A percentile compares a stretch with the other conserved stretches of the same genome.
phyloP scores from a whole-genome alignment of 176 grass and related monocot genomes.

The Aegilops tauschii region DNA sequence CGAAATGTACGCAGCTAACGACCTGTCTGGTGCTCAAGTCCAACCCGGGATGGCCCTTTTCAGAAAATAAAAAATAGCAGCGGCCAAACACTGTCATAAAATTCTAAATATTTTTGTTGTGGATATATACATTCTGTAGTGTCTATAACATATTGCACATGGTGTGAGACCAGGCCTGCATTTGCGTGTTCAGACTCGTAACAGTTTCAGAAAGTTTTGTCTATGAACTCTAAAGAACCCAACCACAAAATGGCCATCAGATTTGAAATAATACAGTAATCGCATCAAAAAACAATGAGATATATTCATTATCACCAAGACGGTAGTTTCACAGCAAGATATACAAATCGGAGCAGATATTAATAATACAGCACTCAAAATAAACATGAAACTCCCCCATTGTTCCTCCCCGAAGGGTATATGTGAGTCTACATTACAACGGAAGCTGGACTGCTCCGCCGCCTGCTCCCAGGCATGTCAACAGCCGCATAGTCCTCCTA shows the following conservation, averaged over 20 bases:
- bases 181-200: background rate
- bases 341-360: background rate
- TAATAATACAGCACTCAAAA: background rate
- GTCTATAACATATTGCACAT: background rate
- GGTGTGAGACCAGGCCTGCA: background rate
- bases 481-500: background rate
- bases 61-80: too few relatives aligned
- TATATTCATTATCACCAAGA: background rate
- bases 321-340: background rate
- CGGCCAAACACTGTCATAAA: too few relatives aligned
- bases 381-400: background rate
- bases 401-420: background rate
- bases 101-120: too few relatives aligned
- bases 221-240: background rate
- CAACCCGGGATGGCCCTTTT: too few relatives aligned
- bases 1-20: too few relatives aligned
- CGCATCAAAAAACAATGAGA: background rate
- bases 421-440: constrained; percentile 1
- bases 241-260: background rate
- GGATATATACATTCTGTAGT: too few relatives aligned
- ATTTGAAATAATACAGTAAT: too few relatives aligned
- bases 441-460: background rate
- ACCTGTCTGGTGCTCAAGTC: too few relatives aligned
- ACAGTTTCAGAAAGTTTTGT: background rate
- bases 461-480: background rate